Evolutionary conservation across 768 basidiomycete genomes (phyloP).

Genomic region (Boletus tomentosulus): DNA sequence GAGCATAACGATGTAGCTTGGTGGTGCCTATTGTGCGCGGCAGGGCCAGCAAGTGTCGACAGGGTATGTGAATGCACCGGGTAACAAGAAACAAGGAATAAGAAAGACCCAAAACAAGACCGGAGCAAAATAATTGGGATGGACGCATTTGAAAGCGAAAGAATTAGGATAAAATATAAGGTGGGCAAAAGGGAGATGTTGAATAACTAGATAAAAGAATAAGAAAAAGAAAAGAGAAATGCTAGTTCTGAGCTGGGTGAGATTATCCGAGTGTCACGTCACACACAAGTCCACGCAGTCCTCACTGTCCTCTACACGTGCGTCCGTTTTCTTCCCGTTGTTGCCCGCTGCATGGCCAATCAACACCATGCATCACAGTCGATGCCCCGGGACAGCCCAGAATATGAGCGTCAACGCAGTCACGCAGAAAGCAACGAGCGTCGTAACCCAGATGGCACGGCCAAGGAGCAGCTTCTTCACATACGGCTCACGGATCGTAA

Average conservation of each 20-base stretch:
- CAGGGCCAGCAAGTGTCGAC: constrained; percentile 8
- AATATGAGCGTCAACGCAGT: constrained; percentile 86
- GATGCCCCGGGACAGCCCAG: constrained; percentile 93
- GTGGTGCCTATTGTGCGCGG: constrained; percentile 19
- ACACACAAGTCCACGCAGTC: constrained; percentile 14
- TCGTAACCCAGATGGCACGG: constrained; percentile 86
- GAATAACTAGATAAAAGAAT: constrained; percentile 30
- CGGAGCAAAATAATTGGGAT: constrained; percentile 17
- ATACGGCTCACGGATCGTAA: constrained; percentile 89
- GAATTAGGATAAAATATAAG: constrained; percentile 26
- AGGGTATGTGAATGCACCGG: constrained; percentile 23
- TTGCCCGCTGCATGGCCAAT: neutral
- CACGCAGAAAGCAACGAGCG: constrained; percentile 73
- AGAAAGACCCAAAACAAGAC: constrained; percentile 12
- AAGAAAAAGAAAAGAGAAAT: constrained; percentile 19
- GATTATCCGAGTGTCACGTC: constrained; percentile 20
- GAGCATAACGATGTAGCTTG: constrained; percentile 25
- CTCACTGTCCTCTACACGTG: constrained; percentile 6
- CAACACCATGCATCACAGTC: constrained; percentile 46
- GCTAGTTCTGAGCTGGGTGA: constrained; percentile 15
- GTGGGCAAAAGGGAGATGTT: constrained; percentile 17
- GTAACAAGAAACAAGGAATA: constrained; percentile 19
- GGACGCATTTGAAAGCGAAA: constrained; percentile 18
- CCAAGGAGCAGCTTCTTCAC: constrained; percentile 87
- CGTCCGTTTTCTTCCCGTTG: constrained; percentile 5